These are phyloP conservation scores for Acanthamoeba rhysodes DNA, from an alignment of 208 protist genomes.

Conservation along the genomic window DNA sequence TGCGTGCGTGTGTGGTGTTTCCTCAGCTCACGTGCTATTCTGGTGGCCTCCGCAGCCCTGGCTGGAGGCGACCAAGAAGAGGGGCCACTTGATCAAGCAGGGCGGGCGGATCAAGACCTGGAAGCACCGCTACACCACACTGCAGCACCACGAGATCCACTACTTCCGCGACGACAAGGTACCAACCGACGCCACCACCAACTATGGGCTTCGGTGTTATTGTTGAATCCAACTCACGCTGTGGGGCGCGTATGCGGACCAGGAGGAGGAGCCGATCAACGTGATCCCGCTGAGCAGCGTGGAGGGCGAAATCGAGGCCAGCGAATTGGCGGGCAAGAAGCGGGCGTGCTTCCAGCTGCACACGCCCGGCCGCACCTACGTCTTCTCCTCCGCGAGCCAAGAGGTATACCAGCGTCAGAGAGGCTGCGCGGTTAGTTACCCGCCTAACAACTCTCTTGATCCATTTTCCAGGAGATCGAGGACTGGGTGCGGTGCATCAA, in stretches of 20 bases:
- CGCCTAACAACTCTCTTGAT: not conserved
- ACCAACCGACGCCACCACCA: no score
- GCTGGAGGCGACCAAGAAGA: constrained; percentile 1
- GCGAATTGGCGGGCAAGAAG: not conserved
- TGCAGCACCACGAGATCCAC: not conserved
- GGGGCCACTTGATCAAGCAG: constrained; percentile 30
- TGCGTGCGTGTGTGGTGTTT: not conserved
- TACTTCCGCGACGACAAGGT: constrained; percentile 30
- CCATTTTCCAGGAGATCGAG: not conserved
- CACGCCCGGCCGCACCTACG: constrained; percentile 19
- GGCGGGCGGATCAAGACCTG: constrained; percentile 44
- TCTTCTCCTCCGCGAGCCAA: not conserved
- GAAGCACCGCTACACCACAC: constrained; percentile 25
- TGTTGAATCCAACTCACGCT: not conserved
- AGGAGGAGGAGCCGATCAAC: constrained; percentile 21
- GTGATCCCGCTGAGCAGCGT: not conserved
- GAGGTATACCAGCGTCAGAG: not conserved
- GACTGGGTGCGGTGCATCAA: constrained; percentile 40
- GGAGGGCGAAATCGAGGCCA: constrained; percentile 11
- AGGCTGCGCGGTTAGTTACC: no score
- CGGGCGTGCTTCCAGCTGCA: not conserved
- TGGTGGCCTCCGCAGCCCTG: not conserved
- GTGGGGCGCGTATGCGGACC: not conserved
- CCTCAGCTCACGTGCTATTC: not conserved
- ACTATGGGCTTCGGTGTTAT: not conserved